Base-by-base conservation (phyloP, 2,329 filamentous ascomycete genomes). In the Lasiodiplodia sp. region DNA sequence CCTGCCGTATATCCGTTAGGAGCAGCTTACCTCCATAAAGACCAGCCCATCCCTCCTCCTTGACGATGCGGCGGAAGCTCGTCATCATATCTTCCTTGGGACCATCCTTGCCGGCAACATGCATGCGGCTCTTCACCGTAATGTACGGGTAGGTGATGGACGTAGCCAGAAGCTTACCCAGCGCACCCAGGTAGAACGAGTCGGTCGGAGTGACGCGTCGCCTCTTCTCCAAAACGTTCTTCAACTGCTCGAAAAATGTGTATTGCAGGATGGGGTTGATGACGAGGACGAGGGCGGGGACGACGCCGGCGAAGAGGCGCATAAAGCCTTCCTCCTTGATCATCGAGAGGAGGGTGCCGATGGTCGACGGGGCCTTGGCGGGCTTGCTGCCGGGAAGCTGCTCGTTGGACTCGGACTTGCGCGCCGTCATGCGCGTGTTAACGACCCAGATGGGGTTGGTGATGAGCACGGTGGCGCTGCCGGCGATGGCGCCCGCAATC, bases 361-460 rank as follows among this genome's bases (percentile, higher is more conserved):
- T 83, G 2, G 95, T 97, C 52, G 90, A 91, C 21, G 90, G 91
- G 28, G 86, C 79, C 78, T 87, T 89, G 69, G 83, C 80, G 6
- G 79, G 78, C 70, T 80, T 78, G 3, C 82, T 72, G 71, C 78
- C 79, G 1, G 81, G 80, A 4, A 82, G 77, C 31, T 75, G 73
- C 62, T 82, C 79, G 14, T 78, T 75, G 28, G 80, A 79, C 58
- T 85, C 83, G n/a, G 88, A 88, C 82, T 92, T 91, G 75, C 93
- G 89, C 62, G 96, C 95, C 25, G 96, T 99, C 91, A 99, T 96
- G 77, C 96, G 92, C 67, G 96, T 99, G 86, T 99, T 99, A 80
- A 99, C 86, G 64, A 99, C 96, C 96, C 96, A 99, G 82, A 99
- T 99, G 57, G 96, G 96, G 85, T 99, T 99, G 70, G 96, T 99